phyloP scores from a whole-genome alignment of 805 yeast species.

The Lipomyces chichibuensis region DNA sequence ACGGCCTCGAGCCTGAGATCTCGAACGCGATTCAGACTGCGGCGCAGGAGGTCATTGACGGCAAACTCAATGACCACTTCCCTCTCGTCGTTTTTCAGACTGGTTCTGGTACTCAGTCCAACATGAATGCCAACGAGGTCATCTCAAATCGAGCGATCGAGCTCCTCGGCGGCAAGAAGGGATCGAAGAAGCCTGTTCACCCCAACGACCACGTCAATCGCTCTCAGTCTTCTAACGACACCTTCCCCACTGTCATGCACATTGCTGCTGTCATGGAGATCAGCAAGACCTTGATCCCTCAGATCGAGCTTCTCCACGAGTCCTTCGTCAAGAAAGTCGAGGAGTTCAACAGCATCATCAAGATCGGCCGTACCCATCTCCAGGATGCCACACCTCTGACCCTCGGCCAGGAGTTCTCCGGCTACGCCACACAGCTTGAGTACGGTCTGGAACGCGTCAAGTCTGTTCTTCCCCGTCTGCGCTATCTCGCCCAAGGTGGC shows the following conservation, averaged over 20 bases:
- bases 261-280: conserved; percentile 96
- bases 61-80: conserved; percentile 90
- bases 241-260: conserved; percentile 99
- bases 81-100: conserved; percentile 99
- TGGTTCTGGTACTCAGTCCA: conserved; percentile 97
- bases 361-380: conserved; percentile 98
- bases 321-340: conserved; percentile 75
- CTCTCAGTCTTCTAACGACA: conserved; percentile 98
- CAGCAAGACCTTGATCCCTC: conserved; percentile 73
- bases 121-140: conserved; percentile 99
- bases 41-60: conserved; percentile 92
- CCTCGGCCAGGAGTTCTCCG: conserved; percentile 96
- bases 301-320: conserved; percentile 73
- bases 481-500: conserved; percentile 96
- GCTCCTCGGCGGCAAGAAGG: conserved; percentile 86
- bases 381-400: conserved; percentile 99
- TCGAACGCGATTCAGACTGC: conserved; percentile 88
- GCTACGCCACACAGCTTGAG: conserved; percentile 90
- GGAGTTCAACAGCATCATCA: conserved; percentile 87
- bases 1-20: conserved; percentile 85
- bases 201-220: conserved; percentile 98
- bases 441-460: conserved; percentile 90
- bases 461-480: conserved; percentile 71
- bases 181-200: conserved; percentile 92
- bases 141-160: conserved; percentile 98